Evolutionary conservation across 345 rosid genomes (phyloP), one percentile per base, ranked within the genome.

Genomic region (Pistacia integerrima): DNA sequence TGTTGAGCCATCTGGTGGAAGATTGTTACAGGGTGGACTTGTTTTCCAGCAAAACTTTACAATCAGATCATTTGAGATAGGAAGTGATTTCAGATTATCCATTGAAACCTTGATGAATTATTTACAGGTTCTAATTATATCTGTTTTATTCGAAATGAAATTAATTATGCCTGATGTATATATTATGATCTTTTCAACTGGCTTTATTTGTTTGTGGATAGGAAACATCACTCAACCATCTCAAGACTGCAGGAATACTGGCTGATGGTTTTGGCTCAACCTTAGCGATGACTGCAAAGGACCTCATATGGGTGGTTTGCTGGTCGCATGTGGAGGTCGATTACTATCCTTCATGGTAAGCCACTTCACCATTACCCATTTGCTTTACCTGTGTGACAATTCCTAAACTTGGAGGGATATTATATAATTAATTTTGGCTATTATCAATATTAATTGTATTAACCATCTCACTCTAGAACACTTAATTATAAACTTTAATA

Each of bases 221-320:
- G 85, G 88, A 80, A 18, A 78, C 79, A 6, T 60, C 70, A 11
- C 62, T 82, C 10, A 80, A 76, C 62, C 84, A 85, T 68, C 5
- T 1, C 2, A 73, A 46, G 72, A 41, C 18, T 18, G 3, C 51
- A 1, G 79, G 81, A 30, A 1, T 78, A 41, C 3, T 59, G n/a
- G 84, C 64, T 0, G 77, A 73, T 59, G 88, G 84, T 1, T 78
- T 80, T 63, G 86, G 84, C 38, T 76, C 64, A 44, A 76, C 86
- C 13, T 52, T 20, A 17, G 81, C 73, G 63, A 85, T 80, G 86
- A 35, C 35, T 14, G 63, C 12, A 70, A 73, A 72, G 51, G 46
- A 78, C 63, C 64, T 82, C 49, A 73, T 70, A 9, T 78, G 86
- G 84, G 78, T 80, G 17, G 4, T 70, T 17, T n/a, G 44, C 18